Base-by-base conservation (phyloP, 768 basidiomycete genomes). In the Russula sp. region DNA sequence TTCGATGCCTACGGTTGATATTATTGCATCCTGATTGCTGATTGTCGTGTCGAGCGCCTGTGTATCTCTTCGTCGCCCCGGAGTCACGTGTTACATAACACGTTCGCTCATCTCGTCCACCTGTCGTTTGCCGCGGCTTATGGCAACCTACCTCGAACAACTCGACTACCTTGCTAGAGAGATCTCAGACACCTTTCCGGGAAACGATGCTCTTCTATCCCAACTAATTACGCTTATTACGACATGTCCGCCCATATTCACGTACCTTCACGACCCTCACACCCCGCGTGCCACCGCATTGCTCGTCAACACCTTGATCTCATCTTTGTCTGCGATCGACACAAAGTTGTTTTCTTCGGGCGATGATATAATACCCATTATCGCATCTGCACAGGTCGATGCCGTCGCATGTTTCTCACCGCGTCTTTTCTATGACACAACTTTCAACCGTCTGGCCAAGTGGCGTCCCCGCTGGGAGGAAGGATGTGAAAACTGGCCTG, bases 391-490 rank as follows among this genome's bases (percentile, higher is more conserved):
- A 1, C 74, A 71, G 38, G 72, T 86, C 2, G 78, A 88, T 61
- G 81, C 80, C 6, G 72, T 84, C 34, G 73, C 83, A 13, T 87
- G 83, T 65, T 84, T 90, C 65, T 80, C 80, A 0, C 70, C 83
- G 5, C 79, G 84, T 7, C 67, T 90, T 6, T 70, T 92, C 48
- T 93, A 82, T 61, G 87, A 90, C 70, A 75, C 81, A 1, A 74
- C 83, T 7, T 73, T 92, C 57, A 86, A 90, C 67, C 69, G 77
- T 6, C 75, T 91, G 4, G 80, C 83, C 3, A 70, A 71, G 10
- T 85, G 83, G 81, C 73, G 70, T 14, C 77, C 83, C 9, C 69
- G 72, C 6, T 89, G 87, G 88, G 77, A 79, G 25, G 73, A 80
- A 7, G 87, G 85, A 14, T 85, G 84, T 63, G 71, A 70, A 29